Evolutionary conservation across 306 rosid genomes (phyloP).

Genomic region (Lupinus albus): DNA sequence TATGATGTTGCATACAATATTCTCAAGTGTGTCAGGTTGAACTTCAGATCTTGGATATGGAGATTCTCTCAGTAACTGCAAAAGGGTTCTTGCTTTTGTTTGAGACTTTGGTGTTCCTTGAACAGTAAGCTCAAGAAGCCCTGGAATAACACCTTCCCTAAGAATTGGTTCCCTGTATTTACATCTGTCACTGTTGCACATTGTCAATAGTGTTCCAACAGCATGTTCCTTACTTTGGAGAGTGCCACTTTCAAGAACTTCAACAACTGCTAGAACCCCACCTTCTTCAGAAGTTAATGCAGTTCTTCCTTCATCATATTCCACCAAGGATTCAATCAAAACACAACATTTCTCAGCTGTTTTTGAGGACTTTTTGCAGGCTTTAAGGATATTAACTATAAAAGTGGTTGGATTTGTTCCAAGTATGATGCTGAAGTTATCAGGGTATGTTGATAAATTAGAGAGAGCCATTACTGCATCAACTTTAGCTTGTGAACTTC

Average conservation of each 20-base stretch:
- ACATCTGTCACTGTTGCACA: constrained; percentile 86
- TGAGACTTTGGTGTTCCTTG: constrained; percentile 95
- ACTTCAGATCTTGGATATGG: constrained; percentile 83
- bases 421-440: constrained; percentile 61
- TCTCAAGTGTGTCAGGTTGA: constrained; percentile 88
- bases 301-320: constrained; percentile 68
- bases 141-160: constrained; percentile 95
- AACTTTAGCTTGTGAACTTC: constrained; percentile 82
- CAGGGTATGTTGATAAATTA: constrained; percentile 73
- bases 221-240: constrained; percentile 88
- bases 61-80: constrained; percentile 77
- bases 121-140: constrained; percentile 94
- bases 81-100: constrained; percentile 68
- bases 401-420: constrained; percentile 68
- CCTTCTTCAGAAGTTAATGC: constrained; percentile 87
- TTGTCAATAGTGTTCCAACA: constrained; percentile 75
- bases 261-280: constrained; percentile 89
- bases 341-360: constrained; percentile 91
- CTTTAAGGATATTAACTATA: constrained; percentile 64
- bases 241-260: constrained; percentile 86
- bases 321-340: constrained; percentile 78
- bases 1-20: constrained; percentile 87
- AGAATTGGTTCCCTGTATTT: constrained; percentile 88
- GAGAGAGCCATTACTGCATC: constrained; percentile 97
- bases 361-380: constrained; percentile 81